Conservation (phyloP, 2,329 filamentous ascomycete species). For the Aspergillus neoniger region DNA sequence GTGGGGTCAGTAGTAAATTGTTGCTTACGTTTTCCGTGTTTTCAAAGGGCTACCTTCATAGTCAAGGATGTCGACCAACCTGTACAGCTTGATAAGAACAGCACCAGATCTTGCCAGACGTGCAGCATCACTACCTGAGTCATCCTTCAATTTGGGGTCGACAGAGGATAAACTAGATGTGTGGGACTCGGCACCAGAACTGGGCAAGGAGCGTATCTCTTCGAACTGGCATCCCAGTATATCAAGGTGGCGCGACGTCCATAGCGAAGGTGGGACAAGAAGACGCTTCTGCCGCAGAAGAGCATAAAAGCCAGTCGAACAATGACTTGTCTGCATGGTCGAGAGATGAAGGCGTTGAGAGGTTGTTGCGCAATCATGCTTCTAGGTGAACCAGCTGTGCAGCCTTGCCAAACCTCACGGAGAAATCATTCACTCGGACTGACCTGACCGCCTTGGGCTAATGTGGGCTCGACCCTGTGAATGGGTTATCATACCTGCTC, state of each 20-base stretch:
- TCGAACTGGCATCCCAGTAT: constrained; percentile 17
- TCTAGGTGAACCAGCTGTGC: too few species aligned
- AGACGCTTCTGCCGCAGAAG: constrained; percentile 1
- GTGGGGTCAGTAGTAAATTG: too few species aligned
- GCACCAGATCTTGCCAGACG: neutral
- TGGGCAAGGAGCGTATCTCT: neutral
- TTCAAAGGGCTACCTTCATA: neutral
- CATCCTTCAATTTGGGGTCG: neutral
- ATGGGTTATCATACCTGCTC: too few species aligned
- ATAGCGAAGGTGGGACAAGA: constrained; percentile 11
- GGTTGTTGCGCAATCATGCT: too few species aligned
- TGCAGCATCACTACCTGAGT: neutral
- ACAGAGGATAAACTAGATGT: too few species aligned
- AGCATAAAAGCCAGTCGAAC: constrained; percentile 6
- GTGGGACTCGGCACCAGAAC: too few species aligned
- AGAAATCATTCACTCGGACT: too few species aligned
- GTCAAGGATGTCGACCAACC: neutral
- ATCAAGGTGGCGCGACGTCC: constrained; percentile 19
- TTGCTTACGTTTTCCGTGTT: too few species aligned
- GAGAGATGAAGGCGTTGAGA: too few species aligned
- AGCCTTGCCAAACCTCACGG: too few species aligned
- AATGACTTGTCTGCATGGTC: neutral
- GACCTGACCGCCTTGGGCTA: too few species aligned
- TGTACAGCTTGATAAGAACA: neutral
- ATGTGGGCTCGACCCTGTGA: too few species aligned